Conservation (phyloP, 768 basidiomycete species). For the Agrocybe chaxingu region DNA sequence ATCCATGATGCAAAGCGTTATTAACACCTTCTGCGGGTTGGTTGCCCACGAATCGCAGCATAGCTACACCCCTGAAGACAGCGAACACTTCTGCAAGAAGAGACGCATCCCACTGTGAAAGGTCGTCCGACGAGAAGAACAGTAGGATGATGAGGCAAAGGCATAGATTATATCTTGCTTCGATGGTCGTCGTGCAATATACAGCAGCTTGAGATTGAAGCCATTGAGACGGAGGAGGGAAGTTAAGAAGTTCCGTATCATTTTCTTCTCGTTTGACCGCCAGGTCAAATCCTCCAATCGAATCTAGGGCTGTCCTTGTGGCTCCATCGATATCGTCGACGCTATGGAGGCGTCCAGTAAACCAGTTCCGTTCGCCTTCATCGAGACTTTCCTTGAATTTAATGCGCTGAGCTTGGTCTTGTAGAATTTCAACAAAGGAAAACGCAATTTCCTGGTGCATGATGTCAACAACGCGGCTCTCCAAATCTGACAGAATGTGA, state of each 20-base stretch:
- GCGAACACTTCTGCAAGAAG: constrained; percentile 73
- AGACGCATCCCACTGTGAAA: constrained; percentile 61
- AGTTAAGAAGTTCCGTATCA: constrained; percentile 55
- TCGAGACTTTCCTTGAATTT: constrained; percentile 56
- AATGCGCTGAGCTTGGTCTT: constrained; percentile 55
- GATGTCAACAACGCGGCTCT: constrained; percentile 57
- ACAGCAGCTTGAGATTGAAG: constrained; percentile 56
- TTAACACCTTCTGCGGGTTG: constrained; percentile 44
- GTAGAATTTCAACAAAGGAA: constrained; percentile 70
- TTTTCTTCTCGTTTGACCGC: constrained; percentile 77
- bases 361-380: constrained; percentile 58
- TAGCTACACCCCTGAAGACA: constrained; percentile 74
- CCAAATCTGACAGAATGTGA: constrained; percentile 52
- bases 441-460: constrained; percentile 78
- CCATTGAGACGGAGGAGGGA: constrained; percentile 59
- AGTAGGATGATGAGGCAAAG: constrained; percentile 63
- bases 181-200: constrained; percentile 59
- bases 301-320: constrained; percentile 57
- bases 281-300: constrained; percentile 68
- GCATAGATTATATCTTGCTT: constrained; percentile 75
- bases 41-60: constrained; percentile 57
- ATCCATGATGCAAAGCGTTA: constrained; percentile 6
- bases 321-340: constrained; percentile 55
- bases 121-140: constrained; percentile 66
- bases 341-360: constrained; percentile 54